A percentile compares a stretch with the other conserved stretches of the same genome.
phyloP scores from a whole-genome alignment of 306 rosid species.

The Morella rubra region DNA sequence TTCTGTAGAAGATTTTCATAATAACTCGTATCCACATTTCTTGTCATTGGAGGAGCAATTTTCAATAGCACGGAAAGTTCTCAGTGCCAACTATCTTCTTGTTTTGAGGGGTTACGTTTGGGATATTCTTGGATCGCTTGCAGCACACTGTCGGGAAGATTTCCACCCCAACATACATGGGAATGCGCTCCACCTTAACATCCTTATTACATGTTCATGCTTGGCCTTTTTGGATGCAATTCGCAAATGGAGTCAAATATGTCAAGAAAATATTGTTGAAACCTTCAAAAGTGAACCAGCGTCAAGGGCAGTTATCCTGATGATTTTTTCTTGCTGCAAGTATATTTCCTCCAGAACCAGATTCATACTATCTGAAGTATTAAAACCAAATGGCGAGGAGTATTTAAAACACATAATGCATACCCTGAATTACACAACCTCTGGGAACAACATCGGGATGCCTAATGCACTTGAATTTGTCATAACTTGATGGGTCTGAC shows the following conservation, averaged over 20 bases:
- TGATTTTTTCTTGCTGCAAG: no score
- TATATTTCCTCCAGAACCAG: no score
- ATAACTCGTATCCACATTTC: constrained; percentile 30
- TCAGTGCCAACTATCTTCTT: constrained; percentile 46
- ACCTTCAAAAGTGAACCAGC: constrained; percentile 59
- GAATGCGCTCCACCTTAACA: constrained; percentile 38
- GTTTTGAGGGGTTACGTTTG: constrained; percentile 58
- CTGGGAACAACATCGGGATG: no score
- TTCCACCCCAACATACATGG: constrained; percentile 40
- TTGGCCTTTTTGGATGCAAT: constrained; percentile 53
- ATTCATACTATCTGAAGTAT: no score
- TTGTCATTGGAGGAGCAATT: constrained; percentile 61
- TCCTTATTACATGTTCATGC: constrained; percentile 70
- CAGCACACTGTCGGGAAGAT: constrained; percentile 57
- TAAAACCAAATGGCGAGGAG: no score
- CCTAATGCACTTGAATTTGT: no score
- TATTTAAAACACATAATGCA: no score
- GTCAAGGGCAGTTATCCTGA: no score
- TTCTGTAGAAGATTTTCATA: constrained; percentile 52
- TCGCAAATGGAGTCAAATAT: constrained; percentile 49
- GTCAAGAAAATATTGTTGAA: constrained; percentile 45
- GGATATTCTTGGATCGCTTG: constrained; percentile 93
- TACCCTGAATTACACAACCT: no score
- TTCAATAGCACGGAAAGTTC: constrained; percentile 46
- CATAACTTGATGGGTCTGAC: no score